Evolutionary conservation across 495 filamentous ascomycete genomes (phyloP), one percentile per base, ranked within the genome.

Genomic region (Trichocladium antarcticum): DNA sequence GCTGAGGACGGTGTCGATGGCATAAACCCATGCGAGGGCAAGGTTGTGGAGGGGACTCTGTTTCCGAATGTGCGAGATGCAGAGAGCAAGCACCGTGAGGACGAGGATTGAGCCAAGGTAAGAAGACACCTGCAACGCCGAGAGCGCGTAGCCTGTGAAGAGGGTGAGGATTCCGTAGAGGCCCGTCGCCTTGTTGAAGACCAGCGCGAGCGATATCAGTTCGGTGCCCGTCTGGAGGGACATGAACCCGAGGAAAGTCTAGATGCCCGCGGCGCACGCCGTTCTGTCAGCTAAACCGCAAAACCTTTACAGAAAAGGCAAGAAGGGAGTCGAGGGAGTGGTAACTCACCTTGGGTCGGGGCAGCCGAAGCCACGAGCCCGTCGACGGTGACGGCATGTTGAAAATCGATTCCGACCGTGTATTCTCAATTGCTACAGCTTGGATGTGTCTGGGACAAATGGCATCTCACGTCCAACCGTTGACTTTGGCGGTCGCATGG

Each of bases 141-240:
- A 85, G 22, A 74, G 57, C 22, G 58, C 41, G 42, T 68, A 69
- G 58, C 85, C 85, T n/a, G 84, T 87, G 45, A 87, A 68, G 54
- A 93, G 73, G 41, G 89, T 87, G 50, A 95, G 83, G 44, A 95
- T 73, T 57, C 89, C 89, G 68, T 89, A 95, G 53, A 94, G 69
- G 46, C 86, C 87, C 47, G 85, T 86, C 53, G 84, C 74, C 67
- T 94, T 94, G 72, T 95, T 95, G 61, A 95, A 75, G 24, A 92
- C 67, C 46, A 90, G 72, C 10, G 84, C 80, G 51, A 90, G 71
- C 6, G 83, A 79, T 49, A 92, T 83, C 47, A 94, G 71, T 48
- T 89, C 85, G 35, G 84, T 82, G 57, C 85, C 88, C 28, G 85
- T 88, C 50, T 85, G 84, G 43, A 95, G 80, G 66, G 83, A 84